Percentiles rank a stretch among this genome's conserved stretches.
Conservation (phyloP, 202 grass and related monocot genomes). For the Zizania palustris region DNA sequence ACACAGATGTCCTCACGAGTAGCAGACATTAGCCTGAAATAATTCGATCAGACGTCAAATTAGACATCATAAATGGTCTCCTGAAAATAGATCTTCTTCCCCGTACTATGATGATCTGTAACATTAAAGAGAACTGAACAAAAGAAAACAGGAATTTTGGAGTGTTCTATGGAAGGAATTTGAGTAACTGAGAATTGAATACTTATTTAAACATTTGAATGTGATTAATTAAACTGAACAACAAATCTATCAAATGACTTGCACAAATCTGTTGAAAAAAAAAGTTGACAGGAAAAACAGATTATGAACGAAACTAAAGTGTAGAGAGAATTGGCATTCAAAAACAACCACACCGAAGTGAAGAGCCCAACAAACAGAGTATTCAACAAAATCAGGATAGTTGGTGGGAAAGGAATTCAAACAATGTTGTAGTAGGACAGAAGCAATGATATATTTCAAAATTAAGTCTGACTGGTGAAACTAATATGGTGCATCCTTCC, state of each 20-base stretch:
- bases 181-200: not conserved
- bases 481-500: not conserved
- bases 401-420: not conserved
- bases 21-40: constrained; percentile 35
- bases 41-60: not conserved
- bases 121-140: not conserved
- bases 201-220: not conserved
- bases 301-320: no score
- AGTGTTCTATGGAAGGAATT: not conserved
- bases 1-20: not conserved
- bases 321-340: not conserved
- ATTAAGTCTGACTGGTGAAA: not conserved
- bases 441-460: not conserved
- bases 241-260: no score
- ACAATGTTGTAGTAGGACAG: not conserved
- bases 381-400: not conserved
- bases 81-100: no score
- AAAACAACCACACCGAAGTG: not conserved
- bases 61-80: not conserved
- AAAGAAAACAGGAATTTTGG: not conserved
- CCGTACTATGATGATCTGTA: not conserved
- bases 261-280: not conserved
- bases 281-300: no score
- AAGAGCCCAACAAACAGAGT: not conserved
- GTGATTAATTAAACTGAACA: not conserved